Conservation (phyloP, 345 rosid genomes). For the Syzygium aqueum region DNA sequence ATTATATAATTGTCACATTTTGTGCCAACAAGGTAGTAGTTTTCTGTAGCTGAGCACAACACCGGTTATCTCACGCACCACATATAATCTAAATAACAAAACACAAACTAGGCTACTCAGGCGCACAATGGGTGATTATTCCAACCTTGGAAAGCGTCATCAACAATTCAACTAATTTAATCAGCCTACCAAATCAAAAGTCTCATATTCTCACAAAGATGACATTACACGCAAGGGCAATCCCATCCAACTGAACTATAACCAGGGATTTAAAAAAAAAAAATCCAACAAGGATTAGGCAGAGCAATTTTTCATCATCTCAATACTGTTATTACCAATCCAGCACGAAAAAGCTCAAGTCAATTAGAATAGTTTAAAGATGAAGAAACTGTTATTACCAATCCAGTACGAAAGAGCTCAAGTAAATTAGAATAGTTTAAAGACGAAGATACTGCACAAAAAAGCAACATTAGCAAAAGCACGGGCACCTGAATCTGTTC, state of each 20-base stretch:
- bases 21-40: background rate
- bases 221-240: background rate
- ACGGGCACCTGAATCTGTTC: conserved; percentile 74
- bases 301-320: background rate
- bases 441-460: background rate
- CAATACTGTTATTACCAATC: background rate
- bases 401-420: background rate
- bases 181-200: background rate
- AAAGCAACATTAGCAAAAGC: background rate
- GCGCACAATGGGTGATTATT: background rate
- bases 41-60: background rate
- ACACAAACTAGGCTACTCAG: background rate
- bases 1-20: background rate
- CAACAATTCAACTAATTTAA: background rate
- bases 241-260: background rate
- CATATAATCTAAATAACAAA: background rate
- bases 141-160: background rate
- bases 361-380: background rate
- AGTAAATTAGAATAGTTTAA: background rate
- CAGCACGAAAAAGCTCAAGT: background rate
- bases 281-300: background rate
- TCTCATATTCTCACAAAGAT: background rate
- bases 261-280: background rate
- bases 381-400: background rate
- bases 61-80: background rate